phyloP scores from a whole-genome alignment of 345 rosid genomes.

The Salix viminalis region DNA sequence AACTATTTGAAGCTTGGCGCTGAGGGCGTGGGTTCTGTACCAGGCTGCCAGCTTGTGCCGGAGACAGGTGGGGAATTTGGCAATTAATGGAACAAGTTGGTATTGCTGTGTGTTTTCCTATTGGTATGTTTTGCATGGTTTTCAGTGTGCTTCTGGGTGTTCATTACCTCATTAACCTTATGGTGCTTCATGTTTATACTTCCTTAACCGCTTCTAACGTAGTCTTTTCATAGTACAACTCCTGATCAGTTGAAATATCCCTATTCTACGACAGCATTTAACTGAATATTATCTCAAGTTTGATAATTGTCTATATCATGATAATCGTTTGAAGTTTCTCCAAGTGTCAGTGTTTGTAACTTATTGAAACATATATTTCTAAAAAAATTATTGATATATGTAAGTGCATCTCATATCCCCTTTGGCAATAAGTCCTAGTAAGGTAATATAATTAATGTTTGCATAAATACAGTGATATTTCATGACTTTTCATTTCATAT shows the following conservation, averaged over 20 bases:
- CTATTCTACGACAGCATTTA: background rate
- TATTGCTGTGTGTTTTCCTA: conserved; percentile 15
- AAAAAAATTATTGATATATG: too few species aligned
- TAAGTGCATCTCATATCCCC: too few species aligned
- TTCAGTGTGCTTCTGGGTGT: conserved; percentile 12
- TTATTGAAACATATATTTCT: too few species aligned
- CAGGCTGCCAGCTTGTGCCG: background rate
- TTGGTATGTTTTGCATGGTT: conserved; percentile 14
- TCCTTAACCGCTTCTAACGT: conserved; percentile 1
- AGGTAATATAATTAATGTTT: too few species aligned
- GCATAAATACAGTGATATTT: too few species aligned
- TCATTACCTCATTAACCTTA: conserved; percentile 2
- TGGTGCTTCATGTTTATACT: background rate
- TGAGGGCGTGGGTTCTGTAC: conserved; percentile 23
- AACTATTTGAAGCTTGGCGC: conserved; percentile 79
- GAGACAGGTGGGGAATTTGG: conserved; percentile 21
- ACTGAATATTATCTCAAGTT: background rate
- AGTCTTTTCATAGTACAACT: background rate
- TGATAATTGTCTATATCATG: too few species aligned
- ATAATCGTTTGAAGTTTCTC: too few species aligned
- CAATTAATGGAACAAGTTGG: conserved; percentile 30
- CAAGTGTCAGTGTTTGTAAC: too few species aligned
- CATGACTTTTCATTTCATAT: too few species aligned
- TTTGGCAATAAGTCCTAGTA: too few species aligned
- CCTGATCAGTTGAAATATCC: background rate